Percentiles rank a stretch among this genome's conserved stretches.
phyloP scores from a whole-genome alignment of 805 yeast genomes.

The Lipomyces yamanashiensis region DNA sequence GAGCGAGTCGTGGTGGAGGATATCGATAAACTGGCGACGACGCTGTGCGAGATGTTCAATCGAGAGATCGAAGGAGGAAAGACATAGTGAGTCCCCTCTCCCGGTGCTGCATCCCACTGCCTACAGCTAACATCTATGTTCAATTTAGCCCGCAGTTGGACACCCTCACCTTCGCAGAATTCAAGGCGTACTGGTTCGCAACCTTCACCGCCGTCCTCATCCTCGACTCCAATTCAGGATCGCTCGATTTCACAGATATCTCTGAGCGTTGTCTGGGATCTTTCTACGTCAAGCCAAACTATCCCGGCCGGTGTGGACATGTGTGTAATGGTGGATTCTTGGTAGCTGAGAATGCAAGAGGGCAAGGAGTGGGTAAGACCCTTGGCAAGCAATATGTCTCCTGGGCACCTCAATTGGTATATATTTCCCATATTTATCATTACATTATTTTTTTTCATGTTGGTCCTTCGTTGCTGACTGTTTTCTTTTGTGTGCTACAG shows the following conservation, averaged over 20 bases:
- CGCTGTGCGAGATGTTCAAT: slow-evolving; percentile 54
- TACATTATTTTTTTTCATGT: no score
- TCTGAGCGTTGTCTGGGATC: slow-evolving; percentile 60
- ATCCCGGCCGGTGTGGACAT: slow-evolving; percentile 81
- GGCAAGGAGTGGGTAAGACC: slow-evolving; percentile 69
- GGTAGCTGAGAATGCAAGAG: slow-evolving; percentile 64
- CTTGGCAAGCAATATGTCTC: slow-evolving; percentile 68
- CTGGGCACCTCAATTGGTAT: slow-evolving; percentile 69
- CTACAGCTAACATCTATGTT: not conserved
- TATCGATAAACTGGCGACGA: slow-evolving; percentile 1
- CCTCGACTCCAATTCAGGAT: slow-evolving; percentile 46
- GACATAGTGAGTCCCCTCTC: slow-evolving; percentile 55
- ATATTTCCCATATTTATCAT: not conserved
- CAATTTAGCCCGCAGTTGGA: slow-evolving; percentile 51
- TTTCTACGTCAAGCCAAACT: slow-evolving; percentile 73
- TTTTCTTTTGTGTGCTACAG: slow-evolving; percentile 1
- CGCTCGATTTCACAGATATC: slow-evolving; percentile 49
- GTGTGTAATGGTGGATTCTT: slow-evolving; percentile 87
- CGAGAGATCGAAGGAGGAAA: slow-evolving; percentile 69
- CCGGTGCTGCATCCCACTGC: not conserved
- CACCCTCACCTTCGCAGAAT: slow-evolving; percentile 53
- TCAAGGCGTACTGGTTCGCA: slow-evolving; percentile 67
- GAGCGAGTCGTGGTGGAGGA: slow-evolving; percentile 2
- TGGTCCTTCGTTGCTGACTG: not conserved
- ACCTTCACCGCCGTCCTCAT: slow-evolving; percentile 69